A percentile compares a stretch with the other conserved stretches of the same genome.
These are phyloP conservation scores for Arabis hirsuta DNA, from an alignment of 345 rosid genomes.

Conservation along the genomic window DNA sequence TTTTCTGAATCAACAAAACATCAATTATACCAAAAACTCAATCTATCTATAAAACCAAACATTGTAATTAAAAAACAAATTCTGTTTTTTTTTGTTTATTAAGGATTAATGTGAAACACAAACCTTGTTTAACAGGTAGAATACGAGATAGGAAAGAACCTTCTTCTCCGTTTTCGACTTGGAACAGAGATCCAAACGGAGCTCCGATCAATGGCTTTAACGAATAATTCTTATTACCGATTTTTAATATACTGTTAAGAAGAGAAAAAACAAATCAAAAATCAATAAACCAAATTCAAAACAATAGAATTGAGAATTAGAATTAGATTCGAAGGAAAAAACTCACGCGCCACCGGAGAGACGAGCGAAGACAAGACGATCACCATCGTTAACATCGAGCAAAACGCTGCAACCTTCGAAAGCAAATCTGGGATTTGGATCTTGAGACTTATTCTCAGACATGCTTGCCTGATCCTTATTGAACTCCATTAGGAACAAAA, in stretches of 20 bases:
- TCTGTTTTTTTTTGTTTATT: too few species aligned
- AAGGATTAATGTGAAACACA: not conserved
- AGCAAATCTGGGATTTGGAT: slow-evolving; percentile 62
- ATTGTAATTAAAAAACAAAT: not conserved
- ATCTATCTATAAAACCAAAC: not conserved
- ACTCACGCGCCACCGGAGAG: slow-evolving; percentile 82
- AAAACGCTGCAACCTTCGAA: slow-evolving; percentile 92
- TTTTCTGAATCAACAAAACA: slow-evolving; percentile 42
- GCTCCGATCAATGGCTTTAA: slow-evolving; percentile 80
- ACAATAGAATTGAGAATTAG: not conserved
- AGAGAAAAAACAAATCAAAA: not conserved
- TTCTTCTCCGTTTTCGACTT: slow-evolving; percentile 68
- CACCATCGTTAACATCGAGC: slow-evolving; percentile 97
- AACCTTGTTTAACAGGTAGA: slow-evolving; percentile 61
- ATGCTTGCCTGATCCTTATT: slow-evolving; percentile 27
- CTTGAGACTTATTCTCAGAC: slow-evolving; percentile 33
- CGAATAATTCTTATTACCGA: slow-evolving; percentile 69
- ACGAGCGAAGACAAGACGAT: slow-evolving; percentile 90
- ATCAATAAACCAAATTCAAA: not conserved
- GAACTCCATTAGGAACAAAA: slow-evolving; percentile 8
- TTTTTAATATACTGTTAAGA: slow-evolving; percentile 61
- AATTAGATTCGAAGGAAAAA: slow-evolving; percentile 10
- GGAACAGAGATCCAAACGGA: slow-evolving; percentile 82
- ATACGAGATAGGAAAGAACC: slow-evolving; percentile 62
- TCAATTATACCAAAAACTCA: slow-evolving; percentile 25